A percentile compares a stretch with the other conserved stretches of the same genome.
phyloP scores from a whole-genome alignment of 495 filamentous ascomycete genomes.

The Aspergillus nanangensis region DNA sequence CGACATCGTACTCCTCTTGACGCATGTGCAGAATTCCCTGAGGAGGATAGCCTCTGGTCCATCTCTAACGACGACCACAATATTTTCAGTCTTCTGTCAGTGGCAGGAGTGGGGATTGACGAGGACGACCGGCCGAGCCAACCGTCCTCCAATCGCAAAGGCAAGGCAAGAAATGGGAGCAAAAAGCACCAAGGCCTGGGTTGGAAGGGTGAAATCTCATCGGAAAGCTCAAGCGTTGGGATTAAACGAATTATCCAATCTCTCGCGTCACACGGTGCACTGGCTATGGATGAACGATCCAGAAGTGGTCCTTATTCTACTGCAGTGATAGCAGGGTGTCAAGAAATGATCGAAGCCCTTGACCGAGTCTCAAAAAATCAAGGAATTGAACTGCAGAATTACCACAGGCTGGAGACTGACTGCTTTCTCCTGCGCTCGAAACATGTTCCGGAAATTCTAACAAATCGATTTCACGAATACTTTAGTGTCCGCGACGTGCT shows the following conservation, averaged over 20 bases:
- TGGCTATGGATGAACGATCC: not conserved
- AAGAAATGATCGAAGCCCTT: constrained; percentile 15
- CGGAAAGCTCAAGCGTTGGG: not conserved
- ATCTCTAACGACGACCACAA: not conserved
- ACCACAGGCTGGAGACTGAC: not conserved
- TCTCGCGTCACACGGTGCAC: not conserved
- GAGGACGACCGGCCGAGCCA: constrained; percentile 2
- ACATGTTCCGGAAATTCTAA: constrained; percentile 7
- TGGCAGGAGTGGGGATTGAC: not conserved
- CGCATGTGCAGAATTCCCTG: constrained; percentile 11
- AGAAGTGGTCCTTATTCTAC: not conserved
- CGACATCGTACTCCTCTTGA: constrained; percentile 1
- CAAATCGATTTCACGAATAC: not conserved
- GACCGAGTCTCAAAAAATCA: not conserved
- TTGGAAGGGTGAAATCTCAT: not conserved
- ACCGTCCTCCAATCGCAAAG: no score
- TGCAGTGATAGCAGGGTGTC: constrained; percentile 1
- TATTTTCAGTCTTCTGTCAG: not conserved
- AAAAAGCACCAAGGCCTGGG: not conserved
- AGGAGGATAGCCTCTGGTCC: not conserved
- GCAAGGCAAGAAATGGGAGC: not conserved
- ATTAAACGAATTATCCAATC: not conserved
- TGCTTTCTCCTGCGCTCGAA: constrained; percentile 8
- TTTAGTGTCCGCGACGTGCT: constrained; percentile 1
- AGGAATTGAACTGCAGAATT: not conserved